Evolutionary conservation across 148 eudicot species (phyloP).

Genomic region (Beta vulgaris): DNA sequence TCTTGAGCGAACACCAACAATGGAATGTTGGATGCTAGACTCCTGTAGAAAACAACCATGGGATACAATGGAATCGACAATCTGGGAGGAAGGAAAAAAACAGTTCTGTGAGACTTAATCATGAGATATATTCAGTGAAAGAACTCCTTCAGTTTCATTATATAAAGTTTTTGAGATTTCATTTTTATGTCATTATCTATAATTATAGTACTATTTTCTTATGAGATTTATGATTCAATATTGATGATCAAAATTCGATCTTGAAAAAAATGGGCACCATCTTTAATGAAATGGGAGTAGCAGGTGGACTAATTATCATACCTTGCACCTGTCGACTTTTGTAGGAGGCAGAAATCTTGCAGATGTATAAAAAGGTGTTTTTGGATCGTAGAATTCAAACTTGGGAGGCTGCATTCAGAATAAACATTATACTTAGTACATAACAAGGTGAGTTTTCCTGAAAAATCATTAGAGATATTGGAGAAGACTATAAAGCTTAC

Average conservation of each 20-base stretch:
- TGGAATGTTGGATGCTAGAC: slow-evolving; percentile 65
- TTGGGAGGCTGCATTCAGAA: slow-evolving; percentile 57
- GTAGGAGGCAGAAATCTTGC: slow-evolving; percentile 92
- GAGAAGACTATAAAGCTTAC: too few relatives aligned
- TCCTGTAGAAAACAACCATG: slow-evolving; percentile 86
- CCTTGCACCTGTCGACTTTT: slow-evolving; percentile 80
- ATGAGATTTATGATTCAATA: too few relatives aligned
- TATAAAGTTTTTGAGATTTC: too few relatives aligned
- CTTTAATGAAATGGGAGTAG: too few relatives aligned
- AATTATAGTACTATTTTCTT: too few relatives aligned
- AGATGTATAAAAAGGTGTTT: slow-evolving; percentile 88
- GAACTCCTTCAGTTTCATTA: too few relatives aligned
- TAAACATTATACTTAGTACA: not conserved
- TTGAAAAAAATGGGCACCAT: too few relatives aligned
- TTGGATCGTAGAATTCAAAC: slow-evolving; percentile 84
- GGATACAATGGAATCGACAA: slow-evolving; percentile 81
- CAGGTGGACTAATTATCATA: slow-evolving; percentile 28
- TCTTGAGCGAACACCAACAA: slow-evolving; percentile 84
- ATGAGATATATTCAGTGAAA: not conserved
- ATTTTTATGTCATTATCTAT: too few relatives aligned
- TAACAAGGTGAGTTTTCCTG: not conserved
- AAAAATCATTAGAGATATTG: too few relatives aligned
- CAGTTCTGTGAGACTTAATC: not conserved
- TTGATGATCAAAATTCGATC: too few relatives aligned
- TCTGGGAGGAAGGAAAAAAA: slow-evolving; percentile 35